Evolutionary conservation across 805 yeast genomes (phyloP), one percentile per base, ranked within the genome.

Genomic region (Myxozyma monticola): DNA sequence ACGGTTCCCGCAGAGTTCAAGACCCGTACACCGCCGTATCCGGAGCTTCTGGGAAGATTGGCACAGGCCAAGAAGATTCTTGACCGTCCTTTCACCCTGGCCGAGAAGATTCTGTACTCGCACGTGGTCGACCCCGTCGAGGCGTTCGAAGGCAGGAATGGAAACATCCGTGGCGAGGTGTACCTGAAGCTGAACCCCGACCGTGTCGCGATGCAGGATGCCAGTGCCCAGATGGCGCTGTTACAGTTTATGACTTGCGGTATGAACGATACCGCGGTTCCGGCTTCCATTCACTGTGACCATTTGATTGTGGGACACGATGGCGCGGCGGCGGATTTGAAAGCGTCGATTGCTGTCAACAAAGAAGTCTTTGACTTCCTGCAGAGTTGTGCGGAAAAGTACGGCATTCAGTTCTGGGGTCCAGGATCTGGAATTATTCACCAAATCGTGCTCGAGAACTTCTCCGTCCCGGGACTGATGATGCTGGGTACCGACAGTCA

Each of bases 391-490:
- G 88, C 95, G 65, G 89, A 91, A 64, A 90, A 89, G 76, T 90
- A 90, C 76, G 89, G 91, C 76, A 85, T 90, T 71, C 96, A 95
- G 72, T 90, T 90, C 82, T 90, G 98, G 98, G 90, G 90, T 68
- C 96, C 97, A 64, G 97, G 97, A 67, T 89, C 96, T 36, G 98
- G 98, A 79, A 90, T 90, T 65, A 90, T 90, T 66, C 98, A 90
- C 75, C 98, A 90, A 77, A 91, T 90, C 62, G 95, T 90, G 42
- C 78, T 90, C 67, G 98, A 90, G 77, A 91, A 90, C 78, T 90
- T 87, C 73, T 93, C 96, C 55, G 88, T 86, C 81, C 98, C 98
- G 71, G 98, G 98, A 76, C 88, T 91, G 60, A 79, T 90, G 76
- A 84, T 90, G 77, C 81, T 90, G 62, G 97, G 97, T 77, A 90